Conservation (phyloP, 2,329 filamentous ascomycete genomes). For the Botryotinia globosa region DNA sequence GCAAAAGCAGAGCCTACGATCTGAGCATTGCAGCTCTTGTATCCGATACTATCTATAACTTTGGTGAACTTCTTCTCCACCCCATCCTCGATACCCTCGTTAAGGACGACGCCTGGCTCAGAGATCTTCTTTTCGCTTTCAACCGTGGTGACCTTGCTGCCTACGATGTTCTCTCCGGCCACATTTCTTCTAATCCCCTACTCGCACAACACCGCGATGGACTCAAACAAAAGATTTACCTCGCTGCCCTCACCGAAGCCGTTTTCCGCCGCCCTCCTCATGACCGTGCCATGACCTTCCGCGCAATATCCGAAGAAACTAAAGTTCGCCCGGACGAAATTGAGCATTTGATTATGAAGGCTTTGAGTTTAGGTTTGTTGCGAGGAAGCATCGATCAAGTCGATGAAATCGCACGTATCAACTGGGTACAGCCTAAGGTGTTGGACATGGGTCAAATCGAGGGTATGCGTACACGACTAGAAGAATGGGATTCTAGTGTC, state of each 20-base stretch:
- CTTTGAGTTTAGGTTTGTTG: conserved; percentile 86
- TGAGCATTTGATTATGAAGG: conserved; percentile 98
- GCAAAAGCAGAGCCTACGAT: conserved; percentile 82
- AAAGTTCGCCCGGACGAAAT: conserved; percentile 90
- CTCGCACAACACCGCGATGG: conserved; percentile 78
- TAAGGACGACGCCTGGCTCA: conserved; percentile 79
- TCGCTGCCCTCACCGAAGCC: conserved; percentile 91
- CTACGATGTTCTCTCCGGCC: conserved; percentile 78
- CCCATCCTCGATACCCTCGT: conserved; percentile 88
- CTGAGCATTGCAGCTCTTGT: conserved; percentile 89
- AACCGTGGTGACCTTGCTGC: conserved; percentile 90
- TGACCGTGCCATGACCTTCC: conserved; percentile 90
- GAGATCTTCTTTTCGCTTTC: conserved; percentile 94
- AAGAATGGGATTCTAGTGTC: conserved; percentile 94
- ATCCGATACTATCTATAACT: conserved; percentile 97
- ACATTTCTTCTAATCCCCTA: conserved; percentile 76
- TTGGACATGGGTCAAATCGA: conserved; percentile 93
- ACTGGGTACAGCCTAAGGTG: conserved; percentile 98
- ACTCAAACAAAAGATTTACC: conserved; percentile 95
- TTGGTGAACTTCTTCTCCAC: conserved; percentile 96
- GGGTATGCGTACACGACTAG: conserved; percentile 81
- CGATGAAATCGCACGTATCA: conserved; percentile 87
- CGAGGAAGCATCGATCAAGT: conserved; percentile 96
- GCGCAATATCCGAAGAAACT: conserved; percentile 84
- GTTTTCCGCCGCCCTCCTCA: conserved; percentile 95